phyloP scores from a whole-genome alignment of 2,329 filamentous ascomycete genomes.

The Penicillium griseofulvum region DNA sequence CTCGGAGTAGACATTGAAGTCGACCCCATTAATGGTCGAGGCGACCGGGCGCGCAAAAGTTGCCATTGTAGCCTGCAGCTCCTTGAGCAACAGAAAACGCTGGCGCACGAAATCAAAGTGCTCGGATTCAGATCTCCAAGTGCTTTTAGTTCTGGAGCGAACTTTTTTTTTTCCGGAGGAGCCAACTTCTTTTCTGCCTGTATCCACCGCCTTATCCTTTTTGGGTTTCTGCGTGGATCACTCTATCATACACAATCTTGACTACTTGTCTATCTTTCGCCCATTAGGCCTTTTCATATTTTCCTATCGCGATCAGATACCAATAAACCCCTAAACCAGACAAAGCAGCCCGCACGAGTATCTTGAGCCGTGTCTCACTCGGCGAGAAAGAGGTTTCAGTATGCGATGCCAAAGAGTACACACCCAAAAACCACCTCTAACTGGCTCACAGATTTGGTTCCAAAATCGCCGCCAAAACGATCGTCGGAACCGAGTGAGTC shows the following conservation, averaged over 20 bases:
- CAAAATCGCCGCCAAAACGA: conserved; percentile 94
- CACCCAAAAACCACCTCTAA: conserved; percentile 26
- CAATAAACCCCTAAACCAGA: conserved; percentile 84
- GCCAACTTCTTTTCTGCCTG: conserved; percentile 36
- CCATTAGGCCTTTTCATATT: background rate
- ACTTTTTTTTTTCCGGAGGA: conserved; percentile 30
- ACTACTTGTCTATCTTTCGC: background rate
- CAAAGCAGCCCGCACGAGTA: conserved; percentile 78
- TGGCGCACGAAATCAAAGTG: conserved; percentile 30
- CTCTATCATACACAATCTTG: background rate
- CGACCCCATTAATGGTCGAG: conserved; percentile 79
- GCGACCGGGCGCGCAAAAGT: conserved; percentile 69
- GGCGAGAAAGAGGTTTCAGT: conserved; percentile 98
- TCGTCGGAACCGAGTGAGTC: conserved; percentile 58
- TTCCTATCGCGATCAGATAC: conserved; percentile 48
- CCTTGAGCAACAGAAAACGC: conserved; percentile 36
- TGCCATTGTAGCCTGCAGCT: conserved; percentile 43
- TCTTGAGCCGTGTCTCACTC: conserved; percentile 80
- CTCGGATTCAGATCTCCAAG: conserved; percentile 26
- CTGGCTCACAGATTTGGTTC: conserved; percentile 78
- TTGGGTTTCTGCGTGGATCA: conserved; percentile 14
- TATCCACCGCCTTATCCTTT: conserved; percentile 29
- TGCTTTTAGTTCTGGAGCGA: conserved; percentile 31
- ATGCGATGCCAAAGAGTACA: conserved; percentile 38
- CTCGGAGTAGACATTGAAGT: conserved; percentile 80